These are phyloP conservation scores for Talaromyces pinophilus DNA, from an alignment of 2,329 filamentous ascomycete genomes.

Conservation along the genomic window DNA sequence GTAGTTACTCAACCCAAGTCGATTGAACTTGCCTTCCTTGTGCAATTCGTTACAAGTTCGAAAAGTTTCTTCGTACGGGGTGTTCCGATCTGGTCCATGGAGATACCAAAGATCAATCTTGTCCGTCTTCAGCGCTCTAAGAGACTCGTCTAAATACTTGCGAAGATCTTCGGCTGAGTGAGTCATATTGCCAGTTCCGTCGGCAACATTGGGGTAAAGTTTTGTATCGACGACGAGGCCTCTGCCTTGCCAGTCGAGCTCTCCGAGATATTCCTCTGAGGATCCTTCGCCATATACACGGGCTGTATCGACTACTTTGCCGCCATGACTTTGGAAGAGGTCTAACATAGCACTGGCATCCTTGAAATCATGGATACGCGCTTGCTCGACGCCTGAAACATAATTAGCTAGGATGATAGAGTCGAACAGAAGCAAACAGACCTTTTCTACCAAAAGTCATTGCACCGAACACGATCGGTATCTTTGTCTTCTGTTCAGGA, in stretches of 20 bases:
- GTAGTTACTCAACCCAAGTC: constrained; percentile 52
- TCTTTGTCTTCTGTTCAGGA: not conserved
- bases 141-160: not conserved
- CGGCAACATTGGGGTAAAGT: not conserved
- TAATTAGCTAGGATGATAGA: not conserved
- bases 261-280: not conserved
- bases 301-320: not conserved
- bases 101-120: not conserved
- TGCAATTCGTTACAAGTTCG: constrained; percentile 34
- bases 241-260: not conserved
- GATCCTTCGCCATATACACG: not conserved
- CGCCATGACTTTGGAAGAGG: not conserved
- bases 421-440: not conserved
- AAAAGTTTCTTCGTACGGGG: not conserved
- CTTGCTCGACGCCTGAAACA: not conserved
- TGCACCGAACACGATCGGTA: not conserved
- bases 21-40: constrained; percentile 48
- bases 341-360: not conserved
- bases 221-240: not conserved
- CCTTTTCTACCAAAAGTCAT: not conserved
- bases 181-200: not conserved
- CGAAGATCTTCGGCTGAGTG: not conserved
- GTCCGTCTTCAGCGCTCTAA: not conserved
- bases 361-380: not conserved
- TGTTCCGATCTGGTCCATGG: not conserved